phyloP scores from a whole-genome alignment of 2,329 filamentous ascomycete genomes.

The Fusarium incarnatum region DNA sequence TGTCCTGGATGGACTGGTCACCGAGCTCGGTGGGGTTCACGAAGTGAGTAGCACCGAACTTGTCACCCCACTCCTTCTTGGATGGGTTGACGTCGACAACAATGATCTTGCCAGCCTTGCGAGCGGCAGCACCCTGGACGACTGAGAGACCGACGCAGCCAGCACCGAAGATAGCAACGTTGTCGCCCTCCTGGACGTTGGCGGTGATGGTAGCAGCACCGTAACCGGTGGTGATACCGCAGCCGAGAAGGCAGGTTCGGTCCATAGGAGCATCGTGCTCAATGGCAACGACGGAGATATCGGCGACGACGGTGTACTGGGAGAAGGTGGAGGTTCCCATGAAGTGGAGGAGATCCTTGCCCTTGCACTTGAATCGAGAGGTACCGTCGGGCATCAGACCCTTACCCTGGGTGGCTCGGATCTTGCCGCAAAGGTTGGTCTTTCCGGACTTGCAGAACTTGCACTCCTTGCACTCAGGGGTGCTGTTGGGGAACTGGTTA shows the following conservation, averaged over 20 bases:
- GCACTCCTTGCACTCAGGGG: constrained; percentile 96
- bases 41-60: constrained; percentile 97
- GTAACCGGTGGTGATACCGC: constrained; percentile 98
- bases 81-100: constrained; percentile 80
- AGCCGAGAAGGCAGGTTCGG: constrained; percentile 93
- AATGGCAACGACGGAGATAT: constrained; percentile 97
- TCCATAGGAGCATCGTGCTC: constrained; percentile 93
- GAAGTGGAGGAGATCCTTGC: constrained; percentile 96
- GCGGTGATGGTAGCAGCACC: constrained; percentile 95
- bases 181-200: constrained; percentile 89
- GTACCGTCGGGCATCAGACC: constrained; percentile 98
- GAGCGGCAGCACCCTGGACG: constrained; percentile 90
- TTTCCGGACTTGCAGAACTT: constrained; percentile 99
- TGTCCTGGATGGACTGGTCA: constrained; percentile 86
- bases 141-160: constrained; percentile 96
- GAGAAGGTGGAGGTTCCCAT: constrained; percentile 99
- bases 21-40: constrained; percentile 89
- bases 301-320: constrained; percentile 97
- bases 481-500: constrained; percentile 65
- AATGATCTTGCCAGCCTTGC: constrained; percentile 83
- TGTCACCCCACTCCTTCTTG: constrained; percentile 92
- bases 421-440: constrained; percentile 99
- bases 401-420: constrained; percentile 93
- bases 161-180: constrained; percentile 91
- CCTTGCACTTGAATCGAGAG: constrained; percentile 92